Evolutionary conservation across 2,329 filamentous ascomycete species (phyloP).

Genomic region (Colletotrichum scovillei): DNA sequence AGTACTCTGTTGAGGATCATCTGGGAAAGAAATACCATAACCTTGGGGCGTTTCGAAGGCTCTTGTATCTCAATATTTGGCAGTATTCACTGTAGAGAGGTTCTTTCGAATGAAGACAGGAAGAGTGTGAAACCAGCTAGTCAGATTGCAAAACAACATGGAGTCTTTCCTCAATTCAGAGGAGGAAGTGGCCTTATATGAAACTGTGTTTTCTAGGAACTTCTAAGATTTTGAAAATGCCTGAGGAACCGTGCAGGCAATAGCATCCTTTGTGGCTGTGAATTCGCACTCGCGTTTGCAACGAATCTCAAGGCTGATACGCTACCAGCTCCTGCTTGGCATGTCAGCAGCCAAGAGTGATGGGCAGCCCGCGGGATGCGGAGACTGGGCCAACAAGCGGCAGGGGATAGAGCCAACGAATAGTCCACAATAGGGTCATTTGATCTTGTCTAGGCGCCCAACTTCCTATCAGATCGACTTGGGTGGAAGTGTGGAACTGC

Average conservation of each 20-base stretch:
- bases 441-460: too few relatives aligned
- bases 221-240: not conserved
- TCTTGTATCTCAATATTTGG: too few relatives aligned
- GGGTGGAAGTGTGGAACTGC: too few relatives aligned
- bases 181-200: not conserved
- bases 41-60: not conserved
- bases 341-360: conserved; percentile 14
- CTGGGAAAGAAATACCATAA: not conserved
- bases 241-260: not conserved
- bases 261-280: not conserved
- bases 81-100: too few relatives aligned
- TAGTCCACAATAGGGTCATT: too few relatives aligned
- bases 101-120: not conserved
- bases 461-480: too few relatives aligned
- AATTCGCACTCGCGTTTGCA: conserved; percentile 12
- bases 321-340: conserved; percentile 20
- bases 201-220: not conserved
- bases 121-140: not conserved
- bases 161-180: not conserved
- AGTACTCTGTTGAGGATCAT: not conserved
- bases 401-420: not conserved
- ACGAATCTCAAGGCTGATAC: not conserved
- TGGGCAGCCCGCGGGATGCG: conserved; percentile 4
- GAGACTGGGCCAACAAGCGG: not conserved
- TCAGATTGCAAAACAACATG: not conserved